phyloP scores from a whole-genome alignment of 345 rosid species.

The Melastoma malabathricum region DNA sequence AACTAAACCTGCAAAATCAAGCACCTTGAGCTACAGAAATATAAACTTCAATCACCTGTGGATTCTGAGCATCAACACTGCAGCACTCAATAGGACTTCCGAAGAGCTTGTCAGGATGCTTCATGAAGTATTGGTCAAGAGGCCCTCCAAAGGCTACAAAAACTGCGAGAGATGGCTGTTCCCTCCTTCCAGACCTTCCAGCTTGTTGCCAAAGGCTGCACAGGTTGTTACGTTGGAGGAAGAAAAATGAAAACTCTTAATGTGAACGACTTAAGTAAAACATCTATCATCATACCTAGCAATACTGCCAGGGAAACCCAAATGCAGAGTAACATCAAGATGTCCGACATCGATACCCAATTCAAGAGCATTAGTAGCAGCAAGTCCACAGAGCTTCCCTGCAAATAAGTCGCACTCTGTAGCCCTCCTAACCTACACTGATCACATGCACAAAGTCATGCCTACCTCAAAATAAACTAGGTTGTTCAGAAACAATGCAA shows the following conservation, averaged over 20 bases:
- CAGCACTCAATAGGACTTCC: slow-evolving; percentile 75
- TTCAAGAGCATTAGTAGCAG: slow-evolving; percentile 95
- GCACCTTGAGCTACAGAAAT: not conserved
- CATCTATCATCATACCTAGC: slow-evolving; percentile 46
- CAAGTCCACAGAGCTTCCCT: slow-evolving; percentile 82
- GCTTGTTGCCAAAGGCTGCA: slow-evolving; percentile 95
- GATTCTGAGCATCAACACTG: slow-evolving; percentile 72
- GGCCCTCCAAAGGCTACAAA: slow-evolving; percentile 81
- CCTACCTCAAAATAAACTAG: not conserved
- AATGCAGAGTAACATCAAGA: slow-evolving; percentile 83
- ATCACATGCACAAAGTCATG: slow-evolving; percentile 1
- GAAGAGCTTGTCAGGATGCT: slow-evolving; percentile 69
- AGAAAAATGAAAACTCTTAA: not conserved
- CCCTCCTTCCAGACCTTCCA: slow-evolving; percentile 94
- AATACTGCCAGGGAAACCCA: slow-evolving; percentile 95
- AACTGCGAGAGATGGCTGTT: slow-evolving; percentile 69
- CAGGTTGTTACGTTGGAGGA: not conserved
- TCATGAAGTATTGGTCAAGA: slow-evolving; percentile 90
- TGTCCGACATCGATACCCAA: slow-evolving; percentile 97
- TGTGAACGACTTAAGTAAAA: slow-evolving; percentile 4
- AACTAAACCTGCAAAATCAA: too few species aligned
- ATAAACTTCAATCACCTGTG: slow-evolving; percentile 28
- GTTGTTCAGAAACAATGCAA: too few species aligned
- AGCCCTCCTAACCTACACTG: slow-evolving; percentile 66
- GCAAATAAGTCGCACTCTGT: slow-evolving; percentile 70